These are phyloP conservation scores for Postia placenta DNA, from an alignment of 768 basidiomycete species.

Conservation along the genomic window DNA sequence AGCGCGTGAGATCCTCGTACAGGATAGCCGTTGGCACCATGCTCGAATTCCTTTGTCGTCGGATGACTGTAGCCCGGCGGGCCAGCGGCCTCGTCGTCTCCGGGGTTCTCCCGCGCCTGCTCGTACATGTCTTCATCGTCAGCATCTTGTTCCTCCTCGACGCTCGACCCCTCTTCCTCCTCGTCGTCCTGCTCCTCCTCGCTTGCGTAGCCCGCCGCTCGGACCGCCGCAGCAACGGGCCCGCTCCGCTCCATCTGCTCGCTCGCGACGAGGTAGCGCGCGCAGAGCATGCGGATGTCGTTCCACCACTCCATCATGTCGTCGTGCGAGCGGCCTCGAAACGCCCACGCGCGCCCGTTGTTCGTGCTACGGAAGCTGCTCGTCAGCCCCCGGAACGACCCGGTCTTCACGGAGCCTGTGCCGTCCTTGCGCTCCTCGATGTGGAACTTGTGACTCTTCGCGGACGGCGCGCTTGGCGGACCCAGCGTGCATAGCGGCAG, in stretches of 20 bases:
- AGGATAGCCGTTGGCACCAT: constrained; percentile 28
- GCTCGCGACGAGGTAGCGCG: constrained; percentile 88
- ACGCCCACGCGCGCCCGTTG: constrained; percentile 74
- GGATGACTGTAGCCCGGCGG: constrained; percentile 60
- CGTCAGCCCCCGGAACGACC: constrained; percentile 36
- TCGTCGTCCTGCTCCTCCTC: constrained; percentile 65
- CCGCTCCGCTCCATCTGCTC: constrained; percentile 91
- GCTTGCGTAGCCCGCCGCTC: constrained; percentile 81
- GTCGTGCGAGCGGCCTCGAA: constrained; percentile 82
- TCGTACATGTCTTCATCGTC: constrained; percentile 45
- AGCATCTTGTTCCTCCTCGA: constrained; percentile 40
- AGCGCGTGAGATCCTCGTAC: constrained; percentile 13
- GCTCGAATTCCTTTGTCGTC: constrained; percentile 30
- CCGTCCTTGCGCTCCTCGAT: constrained; percentile 90
- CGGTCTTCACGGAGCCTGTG: constrained; percentile 54
- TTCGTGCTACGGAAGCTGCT: constrained; percentile 27
- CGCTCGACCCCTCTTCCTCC: constrained; percentile 56
- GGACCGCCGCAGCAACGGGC: constrained; percentile 87
- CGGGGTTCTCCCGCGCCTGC: constrained; percentile 35
- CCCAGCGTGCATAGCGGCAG: constrained; percentile 94
- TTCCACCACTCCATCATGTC: constrained; percentile 99
- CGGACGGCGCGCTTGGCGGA: constrained; percentile 66
- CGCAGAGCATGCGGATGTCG: constrained; percentile 89
- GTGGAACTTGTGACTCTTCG: constrained; percentile 91
- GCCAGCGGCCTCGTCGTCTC: constrained; percentile 37